Base-by-base conservation (phyloP, 2,329 filamentous ascomycete species). In the Diplocarpon mali region DNA sequence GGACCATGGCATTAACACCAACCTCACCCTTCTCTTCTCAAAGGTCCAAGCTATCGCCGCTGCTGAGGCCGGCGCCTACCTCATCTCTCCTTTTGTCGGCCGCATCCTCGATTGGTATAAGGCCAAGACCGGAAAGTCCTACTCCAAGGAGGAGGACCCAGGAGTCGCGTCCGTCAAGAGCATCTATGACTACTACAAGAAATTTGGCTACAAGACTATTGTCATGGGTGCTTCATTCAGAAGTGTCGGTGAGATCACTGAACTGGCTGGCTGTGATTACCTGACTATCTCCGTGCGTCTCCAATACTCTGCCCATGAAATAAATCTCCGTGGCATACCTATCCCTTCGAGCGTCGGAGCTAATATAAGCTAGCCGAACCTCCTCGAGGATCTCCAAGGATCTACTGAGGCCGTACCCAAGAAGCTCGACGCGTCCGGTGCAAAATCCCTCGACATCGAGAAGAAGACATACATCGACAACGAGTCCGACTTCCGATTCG, bases 141-240 rank as follows among this genome's bases (percentile, higher is more conserved):
- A 89, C 80, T 63, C 74, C 65, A 78, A 87, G 67, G 72, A 85
- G 69, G 85, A 94, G 67, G 92, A 98, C 75, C 92, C 92, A 46
- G 92, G 92, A 75, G 92, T 98, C 69, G 78, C 86, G 73, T 90
- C 84, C 56, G 92, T 98, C 64, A 77, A 90, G 76, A 65, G 62
- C 68, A 98, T 98, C 74, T 98, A 83, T 81, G 92, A 98, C 80
- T 98, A 98, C 85, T 98, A 98, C 84, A 98, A 98, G 86, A 96
- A 96, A 78, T 86, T 73, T 68, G 87, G 85, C 68, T 95, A 98
- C 83, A 95, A 94, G 62, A 98, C 92, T 68, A 95, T 96, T 61
- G 92, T 98, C 70, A 98, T 98, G 92, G 92, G 92, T 64, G 92
- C 92, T 58, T 95, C 89, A 34, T 98, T 98, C 87, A 82, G 92